Evolutionary conservation across 2,329 filamentous ascomycete species (phyloP).

Genomic region (Xylaria multiplex): DNA sequence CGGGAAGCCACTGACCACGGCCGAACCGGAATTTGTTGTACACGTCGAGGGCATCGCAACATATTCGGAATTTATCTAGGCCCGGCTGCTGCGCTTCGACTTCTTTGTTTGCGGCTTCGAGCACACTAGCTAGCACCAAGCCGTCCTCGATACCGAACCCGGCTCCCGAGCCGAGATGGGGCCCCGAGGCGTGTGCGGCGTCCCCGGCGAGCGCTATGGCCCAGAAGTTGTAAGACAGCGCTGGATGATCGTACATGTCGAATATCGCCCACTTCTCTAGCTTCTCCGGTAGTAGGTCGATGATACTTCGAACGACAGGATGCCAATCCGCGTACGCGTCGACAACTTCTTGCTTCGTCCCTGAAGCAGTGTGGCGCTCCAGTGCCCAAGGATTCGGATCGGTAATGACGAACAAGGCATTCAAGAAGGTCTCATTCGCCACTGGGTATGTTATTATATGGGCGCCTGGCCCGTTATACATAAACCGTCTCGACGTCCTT

Average conservation of each 20-base stretch:
- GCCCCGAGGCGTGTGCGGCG: slow-evolving; percentile 65
- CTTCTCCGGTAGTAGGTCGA: slow-evolving; percentile 58
- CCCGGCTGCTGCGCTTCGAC: slow-evolving; percentile 5
- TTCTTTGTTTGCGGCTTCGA: slow-evolving; percentile 38
- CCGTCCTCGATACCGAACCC: slow-evolving; percentile 67
- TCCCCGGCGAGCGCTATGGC: slow-evolving; percentile 63
- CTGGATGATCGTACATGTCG: slow-evolving; percentile 59
- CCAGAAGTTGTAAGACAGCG: slow-evolving; percentile 56
- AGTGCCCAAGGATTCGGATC: slow-evolving; percentile 52
- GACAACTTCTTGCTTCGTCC: slow-evolving; percentile 54
- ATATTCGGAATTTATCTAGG: slow-evolving; percentile 36
- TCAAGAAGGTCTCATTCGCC: slow-evolving; percentile 65
- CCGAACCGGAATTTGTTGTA: slow-evolving; percentile 47
- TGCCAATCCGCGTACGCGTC: slow-evolving; percentile 57
- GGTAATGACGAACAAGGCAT: slow-evolving; percentile 61
- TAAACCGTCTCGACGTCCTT: slow-evolving; percentile 60
- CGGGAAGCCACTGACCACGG: slow-evolving; percentile 48
- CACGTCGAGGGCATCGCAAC: slow-evolving; percentile 41
- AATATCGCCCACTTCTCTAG: slow-evolving; percentile 67
- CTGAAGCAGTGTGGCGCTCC: slow-evolving; percentile 49
- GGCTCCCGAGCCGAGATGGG: slow-evolving; percentile 66
- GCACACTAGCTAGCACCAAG: slow-evolving; percentile 47
- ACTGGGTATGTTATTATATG: slow-evolving; percentile 72
- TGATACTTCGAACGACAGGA: slow-evolving; percentile 50
- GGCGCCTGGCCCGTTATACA: slow-evolving; percentile 66